Base-by-base conservation (phyloP, 2,329 filamentous ascomycete genomes). In the Cylindrodendrum hubeiense region DNA sequence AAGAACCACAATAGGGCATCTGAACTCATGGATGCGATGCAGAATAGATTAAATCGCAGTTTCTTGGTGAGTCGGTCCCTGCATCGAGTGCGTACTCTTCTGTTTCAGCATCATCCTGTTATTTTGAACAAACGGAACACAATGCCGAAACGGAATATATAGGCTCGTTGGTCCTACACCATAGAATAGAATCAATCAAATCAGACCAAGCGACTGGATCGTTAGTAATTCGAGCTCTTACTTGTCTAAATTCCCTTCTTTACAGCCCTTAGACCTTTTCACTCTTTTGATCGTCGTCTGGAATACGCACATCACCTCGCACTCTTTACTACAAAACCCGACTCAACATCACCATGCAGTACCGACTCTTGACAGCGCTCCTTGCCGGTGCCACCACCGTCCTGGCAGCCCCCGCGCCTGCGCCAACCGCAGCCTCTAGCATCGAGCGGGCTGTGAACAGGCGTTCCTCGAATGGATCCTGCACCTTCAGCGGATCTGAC, bases 401-500 rank as follows among this genome's bases (percentile, higher is more conserved):
- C 28, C n/a, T 53, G 39, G 60, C 60, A 17, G 53, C 30, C 12
- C 60, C 60, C 8, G 53, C 60, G 12, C 60, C 60, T 46, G 39
- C n/a, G 24, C 53, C 60, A 10, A 63, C 60, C 4, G 53, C 60
- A 1, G 53, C 53, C 4, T 39, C 60, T 3, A 39, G 56, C 47
- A 22, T 53, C 5, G 39, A 34, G 47, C 43, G 51, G 52, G 37
- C 39, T 5, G 28, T 53, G 8, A 17, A 39, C n/a, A 58, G 47
- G 47, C 60, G 60, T 39, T 33, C 30, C 60, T 44, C 53, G 8
- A 52, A 53, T 12, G 53, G 60, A 21, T 46, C 53, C 9, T 63
- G 60, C 22, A 63, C 60, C 39, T 63, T 63, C 33, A 63, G 60
- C 47, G 60, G 60, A 12, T 57, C 53, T 1, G 53, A 53, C 17